Base-by-base conservation (phyloP, 495 filamentous ascomycete genomes). In the Hypoxylon rickii region DNA sequence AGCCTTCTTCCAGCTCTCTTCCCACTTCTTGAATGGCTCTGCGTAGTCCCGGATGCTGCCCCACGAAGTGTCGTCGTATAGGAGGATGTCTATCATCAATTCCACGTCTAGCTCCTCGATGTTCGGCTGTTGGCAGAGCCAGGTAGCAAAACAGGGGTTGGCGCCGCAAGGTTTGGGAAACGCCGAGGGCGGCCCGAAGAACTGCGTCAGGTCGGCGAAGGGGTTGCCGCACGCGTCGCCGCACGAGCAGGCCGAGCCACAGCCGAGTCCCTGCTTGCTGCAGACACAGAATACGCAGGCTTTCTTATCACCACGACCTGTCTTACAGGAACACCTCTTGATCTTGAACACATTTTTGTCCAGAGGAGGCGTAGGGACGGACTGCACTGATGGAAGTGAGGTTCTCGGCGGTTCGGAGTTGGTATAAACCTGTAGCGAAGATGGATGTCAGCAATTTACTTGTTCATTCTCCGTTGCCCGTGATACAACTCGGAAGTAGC, bases 21-120 rank as follows among this genome's bases (percentile, higher is more conserved):
- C 66, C 66, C 66, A 69, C 20, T 62, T 63, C 38, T 44, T 59
- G 31, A 69, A 66, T n/a, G 53, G 22, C 10, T 69, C 66, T 3
- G 43, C 51, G 17, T 66, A 59, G n/a, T 62, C 56, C 13, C 64
- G 50, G 16, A 66, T 61, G 17, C 33, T 47, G 7, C 56, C 54
- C 63, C 63, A 69, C 38, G 66, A 66, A 8, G 58, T 57, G 16
- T 69, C 66, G 38, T 69, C 66, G 17, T 62, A 62, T 2, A 69
- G 44, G 8, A 69, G 32, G 43, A 69, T 69, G 22, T 69, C 66
- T 51, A 69, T 59, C 62, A 69, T 66, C 3, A 69, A 34, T 3
- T 69, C 66, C 10, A 51, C 47, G n/a, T 69, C 66, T 7, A 69
- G 34, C 20, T 69, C 66, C 26, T 64, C 66, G 11, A 69, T 47